phyloP scores from a whole-genome alignment of 1,139 yeast species.

The Candida gigantensis region DNA sequence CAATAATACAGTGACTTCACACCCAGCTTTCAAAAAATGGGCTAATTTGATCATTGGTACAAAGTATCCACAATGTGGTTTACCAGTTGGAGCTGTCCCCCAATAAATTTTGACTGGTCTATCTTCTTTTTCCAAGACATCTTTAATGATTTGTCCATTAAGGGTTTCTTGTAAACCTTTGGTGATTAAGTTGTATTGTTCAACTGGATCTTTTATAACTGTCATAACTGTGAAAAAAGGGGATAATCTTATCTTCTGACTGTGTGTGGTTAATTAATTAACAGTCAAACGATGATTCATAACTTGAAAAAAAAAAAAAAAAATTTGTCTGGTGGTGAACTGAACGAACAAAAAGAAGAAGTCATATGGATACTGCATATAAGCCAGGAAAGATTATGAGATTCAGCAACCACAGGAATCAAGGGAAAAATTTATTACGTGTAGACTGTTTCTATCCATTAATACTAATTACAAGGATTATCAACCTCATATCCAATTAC shows the following conservation, averaged over 20 bases:
- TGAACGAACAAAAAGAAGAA: too few relatives aligned
- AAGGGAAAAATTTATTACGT: too few relatives aligned
- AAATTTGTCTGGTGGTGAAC: too few relatives aligned
- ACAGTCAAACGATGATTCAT: not conserved
- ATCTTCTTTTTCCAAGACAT: conserved; percentile 76
- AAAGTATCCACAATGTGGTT: conserved; percentile 97
- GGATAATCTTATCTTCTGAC: not conserved
- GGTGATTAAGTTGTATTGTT: conserved; percentile 77
- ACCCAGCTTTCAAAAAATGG: conserved; percentile 92
- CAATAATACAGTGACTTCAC: conserved; percentile 86
- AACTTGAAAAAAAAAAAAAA: conserved; percentile 1
- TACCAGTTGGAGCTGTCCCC: conserved; percentile 87
- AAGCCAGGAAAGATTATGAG: too few relatives aligned
- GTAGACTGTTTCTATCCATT: too few relatives aligned
- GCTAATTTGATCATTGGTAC: conserved; percentile 98
- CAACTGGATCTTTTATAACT: conserved; percentile 41
- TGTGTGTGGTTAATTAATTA: too few relatives aligned
- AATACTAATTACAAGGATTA: too few relatives aligned
- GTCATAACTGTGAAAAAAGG: conserved; percentile 3
- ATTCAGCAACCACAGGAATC: not conserved
- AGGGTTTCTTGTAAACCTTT: conserved; percentile 89
- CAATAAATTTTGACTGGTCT: conserved; percentile 88
- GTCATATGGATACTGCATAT: too few relatives aligned
- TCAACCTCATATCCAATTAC: too few relatives aligned
- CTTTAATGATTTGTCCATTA: conserved; percentile 83